phyloP scores from a whole-genome alignment of 441 rosid species.

The Eruca vesicaria region DNA sequence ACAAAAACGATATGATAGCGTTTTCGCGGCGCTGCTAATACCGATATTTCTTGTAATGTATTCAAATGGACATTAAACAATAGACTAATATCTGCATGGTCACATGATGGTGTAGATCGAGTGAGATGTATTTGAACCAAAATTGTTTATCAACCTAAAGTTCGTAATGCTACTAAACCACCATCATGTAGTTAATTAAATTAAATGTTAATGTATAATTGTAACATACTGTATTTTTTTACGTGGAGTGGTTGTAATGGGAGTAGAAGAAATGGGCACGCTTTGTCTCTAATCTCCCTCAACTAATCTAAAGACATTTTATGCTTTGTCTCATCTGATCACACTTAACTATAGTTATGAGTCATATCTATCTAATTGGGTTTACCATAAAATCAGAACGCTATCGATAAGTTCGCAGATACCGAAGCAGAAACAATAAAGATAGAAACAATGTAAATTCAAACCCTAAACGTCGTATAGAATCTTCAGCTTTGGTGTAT shows the following conservation, averaged over 20 bases:
- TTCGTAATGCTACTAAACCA: too few relatives aligned
- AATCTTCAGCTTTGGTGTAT: conserved; percentile 56
- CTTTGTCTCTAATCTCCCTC: conserved; percentile 33
- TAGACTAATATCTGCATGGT: too few relatives aligned
- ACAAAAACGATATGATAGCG: too few relatives aligned
- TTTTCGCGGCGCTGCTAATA: too few relatives aligned
- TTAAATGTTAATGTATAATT: background rate
- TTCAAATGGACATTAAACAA: too few relatives aligned
- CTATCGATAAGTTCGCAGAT: conserved; percentile 30
- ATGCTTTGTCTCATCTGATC: conserved; percentile 36
- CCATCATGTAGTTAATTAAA: too few relatives aligned
- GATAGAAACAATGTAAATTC: conserved; percentile 21
- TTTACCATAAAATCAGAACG: conserved; percentile 22
- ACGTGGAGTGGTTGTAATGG: conserved; percentile 37
- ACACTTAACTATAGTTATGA: conserved; percentile 20
- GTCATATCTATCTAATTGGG: conserved; percentile 25
- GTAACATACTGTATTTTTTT: background rate
- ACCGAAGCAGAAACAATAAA: conserved; percentile 25
- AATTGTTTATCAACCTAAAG: too few relatives aligned
- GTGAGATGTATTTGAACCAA: too few relatives aligned
- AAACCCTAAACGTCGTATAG: conserved; percentile 32
- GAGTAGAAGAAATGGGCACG: conserved; percentile 27
- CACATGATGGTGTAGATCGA: too few relatives aligned
- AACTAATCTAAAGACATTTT: conserved; percentile 34
- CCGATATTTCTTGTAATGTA: too few relatives aligned